A percentile compares a stretch with the other conserved stretches of the same genome.
These are phyloP conservation scores for Euryodendron excelsum DNA, from an alignment of 148 eudicot species.

Conservation along the genomic window DNA sequence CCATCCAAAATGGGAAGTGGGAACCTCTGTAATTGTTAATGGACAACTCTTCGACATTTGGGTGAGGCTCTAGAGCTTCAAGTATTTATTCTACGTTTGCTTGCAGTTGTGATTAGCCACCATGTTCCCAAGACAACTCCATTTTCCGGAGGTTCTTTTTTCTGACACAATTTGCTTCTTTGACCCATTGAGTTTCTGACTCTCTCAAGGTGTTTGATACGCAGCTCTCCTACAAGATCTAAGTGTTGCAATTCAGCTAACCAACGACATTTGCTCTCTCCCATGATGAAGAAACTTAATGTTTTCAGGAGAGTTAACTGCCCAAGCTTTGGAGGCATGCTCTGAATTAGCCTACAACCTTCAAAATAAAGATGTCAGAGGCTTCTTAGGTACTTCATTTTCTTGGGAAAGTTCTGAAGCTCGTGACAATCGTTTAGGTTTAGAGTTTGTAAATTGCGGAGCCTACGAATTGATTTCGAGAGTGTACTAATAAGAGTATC, in stretches of 20 bases:
- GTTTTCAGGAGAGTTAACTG: neutral
- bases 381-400: neutral
- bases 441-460: neutral
- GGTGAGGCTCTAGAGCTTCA: neutral
- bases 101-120: neutral
- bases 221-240: neutral
- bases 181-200: neutral
- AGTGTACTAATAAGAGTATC: neutral
- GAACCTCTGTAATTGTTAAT: neutral
- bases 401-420: neutral
- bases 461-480: neutral
- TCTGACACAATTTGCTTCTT: neutral
- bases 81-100: neutral
- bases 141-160: neutral
- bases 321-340: neutral
- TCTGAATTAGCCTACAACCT: neutral
- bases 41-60: neutral
- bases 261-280: neutral
- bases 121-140: neutral
- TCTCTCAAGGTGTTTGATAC: neutral
- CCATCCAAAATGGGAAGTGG: neutral
- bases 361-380: neutral
- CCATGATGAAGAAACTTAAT: neutral
- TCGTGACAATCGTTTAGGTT: neutral
- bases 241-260: neutral